Conservation (phyloP, 805 yeast species). For the Citeromyces nyonsensis region DNA sequence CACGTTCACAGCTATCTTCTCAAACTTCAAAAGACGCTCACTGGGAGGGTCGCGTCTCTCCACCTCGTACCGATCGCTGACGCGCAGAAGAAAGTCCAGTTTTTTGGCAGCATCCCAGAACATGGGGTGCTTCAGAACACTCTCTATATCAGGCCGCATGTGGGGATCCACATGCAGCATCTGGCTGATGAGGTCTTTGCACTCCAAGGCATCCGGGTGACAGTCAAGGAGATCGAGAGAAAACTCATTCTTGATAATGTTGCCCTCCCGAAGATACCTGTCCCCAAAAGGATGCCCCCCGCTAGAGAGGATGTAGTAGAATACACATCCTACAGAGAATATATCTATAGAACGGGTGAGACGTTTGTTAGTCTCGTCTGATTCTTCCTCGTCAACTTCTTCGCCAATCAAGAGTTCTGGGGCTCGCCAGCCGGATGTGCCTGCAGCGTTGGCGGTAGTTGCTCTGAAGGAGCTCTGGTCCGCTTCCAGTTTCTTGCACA, state of each 20-base stretch:
- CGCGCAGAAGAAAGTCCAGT: conserved; percentile 71
- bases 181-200: conserved; percentile 49
- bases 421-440: conserved; percentile 98
- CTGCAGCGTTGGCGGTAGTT: conserved; percentile 86
- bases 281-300: conserved; percentile 97
- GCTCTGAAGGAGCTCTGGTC: conserved; percentile 92
- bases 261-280: conserved; percentile 73
- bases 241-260: conserved; percentile 58
- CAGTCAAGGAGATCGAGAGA: conserved; percentile 28
- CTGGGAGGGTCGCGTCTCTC: conserved; percentile 74
- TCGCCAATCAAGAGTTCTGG: conserved; percentile 61
- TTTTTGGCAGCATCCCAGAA: conserved; percentile 72
- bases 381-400: conserved; percentile 7
- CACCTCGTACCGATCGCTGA: conserved; percentile 82
- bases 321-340: conserved; percentile 90
- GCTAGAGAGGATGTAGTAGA: conserved; percentile 66
- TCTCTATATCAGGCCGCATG: conserved; percentile 53
- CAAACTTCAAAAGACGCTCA: conserved; percentile 36
- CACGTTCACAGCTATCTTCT: conserved; percentile 29
- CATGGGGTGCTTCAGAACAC: conserved; percentile 68
- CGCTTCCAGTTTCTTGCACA: conserved; percentile 80
- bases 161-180: conserved; percentile 65
- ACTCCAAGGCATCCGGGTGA: conserved; percentile 38
- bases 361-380: conserved; percentile 27
- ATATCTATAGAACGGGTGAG: conserved; percentile 85